phyloP scores from a whole-genome alignment of 345 rosid genomes.

The Isatis tinctoria region DNA sequence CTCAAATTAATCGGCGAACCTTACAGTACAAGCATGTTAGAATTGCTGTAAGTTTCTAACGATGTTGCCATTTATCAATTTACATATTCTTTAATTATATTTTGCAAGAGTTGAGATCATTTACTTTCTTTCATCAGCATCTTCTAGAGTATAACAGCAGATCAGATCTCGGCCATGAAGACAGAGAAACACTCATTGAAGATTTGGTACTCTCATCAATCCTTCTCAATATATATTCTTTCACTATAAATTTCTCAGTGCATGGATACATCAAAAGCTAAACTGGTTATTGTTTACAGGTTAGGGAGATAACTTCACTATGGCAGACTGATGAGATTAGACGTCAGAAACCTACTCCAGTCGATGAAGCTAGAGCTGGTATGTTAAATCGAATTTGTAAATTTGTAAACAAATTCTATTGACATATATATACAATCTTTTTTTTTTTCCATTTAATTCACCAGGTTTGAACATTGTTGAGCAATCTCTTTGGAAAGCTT shows the following conservation, averaged over 20 bases:
- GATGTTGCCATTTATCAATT: conserved; percentile 1
- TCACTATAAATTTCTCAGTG: background rate
- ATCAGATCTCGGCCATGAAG: conserved; percentile 88
- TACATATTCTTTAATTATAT: background rate
- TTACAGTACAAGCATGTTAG: conserved; percentile 93
- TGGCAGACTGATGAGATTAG: conserved; percentile 99
- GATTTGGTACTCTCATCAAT: conserved; percentile 67
- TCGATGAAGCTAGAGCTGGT: conserved; percentile 96
- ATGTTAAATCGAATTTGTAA: conserved; percentile 10
- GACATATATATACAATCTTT: no score
- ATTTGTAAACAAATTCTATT: background rate
- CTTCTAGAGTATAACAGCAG: conserved; percentile 84
- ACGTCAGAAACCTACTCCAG: conserved; percentile 92
- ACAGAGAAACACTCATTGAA: conserved; percentile 83
- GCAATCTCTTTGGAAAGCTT: conserved; percentile 96
- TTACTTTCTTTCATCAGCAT: conserved; percentile 60
- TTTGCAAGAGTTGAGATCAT: conserved; percentile 4
- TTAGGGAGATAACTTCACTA: conserved; percentile 83
- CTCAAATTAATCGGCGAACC: conserved; percentile 94
- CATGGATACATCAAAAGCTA: background rate
- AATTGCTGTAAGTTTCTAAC: conserved; percentile 65
- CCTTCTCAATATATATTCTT: background rate
- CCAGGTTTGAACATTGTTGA: conserved; percentile 93
- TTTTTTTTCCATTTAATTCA: background rate
- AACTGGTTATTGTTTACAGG: conserved; percentile 32